Evolutionary conservation across 805 yeast genomes (phyloP), one percentile per base, ranked within the genome.

Genomic region (Candida tammaniensis): DNA sequence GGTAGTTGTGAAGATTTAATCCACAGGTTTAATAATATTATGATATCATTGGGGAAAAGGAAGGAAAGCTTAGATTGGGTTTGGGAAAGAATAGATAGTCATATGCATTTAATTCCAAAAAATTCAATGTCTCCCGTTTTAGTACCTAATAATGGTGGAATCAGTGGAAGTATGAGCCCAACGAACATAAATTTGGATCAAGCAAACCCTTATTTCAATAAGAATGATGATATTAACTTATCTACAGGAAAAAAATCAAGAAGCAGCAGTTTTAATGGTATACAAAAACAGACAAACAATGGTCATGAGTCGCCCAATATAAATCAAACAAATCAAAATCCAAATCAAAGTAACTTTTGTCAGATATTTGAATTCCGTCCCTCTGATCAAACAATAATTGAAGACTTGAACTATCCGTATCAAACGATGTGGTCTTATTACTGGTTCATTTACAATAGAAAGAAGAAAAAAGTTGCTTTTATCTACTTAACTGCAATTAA

Each of bases 391-490:
- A 71, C 84, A 7, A 80, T 83, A 26, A 49, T 66, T 31, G 85
- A 82, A 49, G 93, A 83, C 38, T 47, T 67, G 35, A 63, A 62
- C 31, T 60, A 63, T 39, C 73, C 73, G 1, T 64, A 64, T 41
- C 72, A 67, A 46, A 63, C 71, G 2, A 57, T 67, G 65, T 86
- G 93, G 93, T 76, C 84, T 16, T 66, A 81, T 54, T 86, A 86
- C 74, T 91, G 94, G 82, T 93, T 93, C 57, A 78, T 91, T 28
- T 88, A 84, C 62, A 93, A 88, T 64, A 91, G 87, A 61, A 83
- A 86, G 52, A 77, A 84, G 62, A 91, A 91, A 62, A 76, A 98
- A 43, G 98, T 93, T 2, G 87, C 95, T 1, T 91, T 83, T 55
- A 56, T 93, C 12, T 85, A 86, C 48, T 63, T 93, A 43, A 79